These are phyloP conservation scores for Aquilaria agallochum DNA, from an alignment of 441 rosid genomes.

Conservation along the genomic window DNA sequence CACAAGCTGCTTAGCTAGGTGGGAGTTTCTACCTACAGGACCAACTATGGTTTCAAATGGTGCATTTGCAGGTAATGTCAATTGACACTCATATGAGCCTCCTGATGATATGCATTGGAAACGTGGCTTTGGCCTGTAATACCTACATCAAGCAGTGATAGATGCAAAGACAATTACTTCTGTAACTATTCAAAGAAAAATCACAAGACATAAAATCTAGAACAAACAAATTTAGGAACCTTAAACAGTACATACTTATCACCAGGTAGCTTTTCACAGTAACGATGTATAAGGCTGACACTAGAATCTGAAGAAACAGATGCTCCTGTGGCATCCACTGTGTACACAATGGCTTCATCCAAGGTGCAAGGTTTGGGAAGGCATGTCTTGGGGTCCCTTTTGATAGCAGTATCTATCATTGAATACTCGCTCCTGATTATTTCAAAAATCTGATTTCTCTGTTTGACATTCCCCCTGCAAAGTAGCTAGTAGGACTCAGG, in stretches of 20 bases:
- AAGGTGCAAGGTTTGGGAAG: conserved; percentile 27
- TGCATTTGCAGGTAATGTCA: conserved; percentile 54
- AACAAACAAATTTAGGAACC: conserved; percentile 2
- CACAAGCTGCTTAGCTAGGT: conserved; percentile 52
- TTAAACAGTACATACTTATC: conserved; percentile 41
- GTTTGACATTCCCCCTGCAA: conserved; percentile 66
- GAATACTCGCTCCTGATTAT: conserved; percentile 62
- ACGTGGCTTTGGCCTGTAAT: conserved; percentile 41
- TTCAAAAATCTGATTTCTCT: conserved; percentile 60
- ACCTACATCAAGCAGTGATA: conserved; percentile 25
- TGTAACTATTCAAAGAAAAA: neutral
- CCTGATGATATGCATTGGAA: conserved; percentile 36
- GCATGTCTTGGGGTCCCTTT: conserved; percentile 47
- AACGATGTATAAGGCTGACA: conserved; percentile 38
- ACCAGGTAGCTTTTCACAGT: conserved; percentile 62
- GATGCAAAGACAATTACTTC: conserved; percentile 8
- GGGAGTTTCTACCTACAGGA: conserved; percentile 48
- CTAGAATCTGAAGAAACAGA: conserved; percentile 60
- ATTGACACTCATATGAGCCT: conserved; percentile 33
- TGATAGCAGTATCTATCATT: conserved; percentile 46
- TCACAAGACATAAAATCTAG: conserved; percentile 4
- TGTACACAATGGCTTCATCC: conserved; percentile 31
- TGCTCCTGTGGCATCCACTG: conserved; percentile 48
- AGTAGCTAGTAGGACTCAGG: conserved; percentile 6
- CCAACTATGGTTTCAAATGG: conserved; percentile 53